Base-by-base conservation (phyloP, 1,284 basidiomycete genomes). In the Mycosarcoma maydis region DNA sequence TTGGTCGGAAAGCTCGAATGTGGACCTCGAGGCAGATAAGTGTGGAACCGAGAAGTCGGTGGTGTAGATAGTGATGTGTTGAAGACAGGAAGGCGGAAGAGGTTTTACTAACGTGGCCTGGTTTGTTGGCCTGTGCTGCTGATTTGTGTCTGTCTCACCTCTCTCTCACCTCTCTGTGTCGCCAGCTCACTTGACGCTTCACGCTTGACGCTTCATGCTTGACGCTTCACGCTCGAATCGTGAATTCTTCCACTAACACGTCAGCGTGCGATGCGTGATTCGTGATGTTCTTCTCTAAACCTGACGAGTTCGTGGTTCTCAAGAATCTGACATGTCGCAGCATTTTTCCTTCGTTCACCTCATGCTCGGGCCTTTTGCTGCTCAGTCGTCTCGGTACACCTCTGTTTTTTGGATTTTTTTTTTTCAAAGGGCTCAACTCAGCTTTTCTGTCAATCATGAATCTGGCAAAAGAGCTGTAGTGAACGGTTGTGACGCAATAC, bases 71-170 rank as follows among this genome's bases (percentile, higher is more conserved):
- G 33, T 34, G 33, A n/a, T n/a, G 33, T 34, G 16, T n/a, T 14
- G 33, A 16, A 34, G 16, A 16, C 3, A 34, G 7, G 29, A 33
- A 23, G 36, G 23, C 22, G 27, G 9, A 6, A 34, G 36, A 27
- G 30, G 6, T 24, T 11, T 30, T 30, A 14, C 14, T 30, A 14
- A 14, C 29, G 29, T 30, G 29, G 29, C 14, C 29, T n/a, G 23
- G 14, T 24, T 17, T 20, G 17, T 32, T 53, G 42, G 51, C 51
- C 37, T 53, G 51, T 45, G 52, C 43, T 54, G 44, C 29, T 22
- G 22, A 32, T 33, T 29, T 39, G 38, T 39, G 20, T 39, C 14
- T 9, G 14, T 26, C 45, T 22, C 43, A 47, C 36, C 34, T 47
- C 45, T 38, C 19, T 36, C 16, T 6, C 7, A 4, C 36, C 24